Conservation (phyloP, 495 filamentous ascomycete species). For the Podospora conica region DNA sequence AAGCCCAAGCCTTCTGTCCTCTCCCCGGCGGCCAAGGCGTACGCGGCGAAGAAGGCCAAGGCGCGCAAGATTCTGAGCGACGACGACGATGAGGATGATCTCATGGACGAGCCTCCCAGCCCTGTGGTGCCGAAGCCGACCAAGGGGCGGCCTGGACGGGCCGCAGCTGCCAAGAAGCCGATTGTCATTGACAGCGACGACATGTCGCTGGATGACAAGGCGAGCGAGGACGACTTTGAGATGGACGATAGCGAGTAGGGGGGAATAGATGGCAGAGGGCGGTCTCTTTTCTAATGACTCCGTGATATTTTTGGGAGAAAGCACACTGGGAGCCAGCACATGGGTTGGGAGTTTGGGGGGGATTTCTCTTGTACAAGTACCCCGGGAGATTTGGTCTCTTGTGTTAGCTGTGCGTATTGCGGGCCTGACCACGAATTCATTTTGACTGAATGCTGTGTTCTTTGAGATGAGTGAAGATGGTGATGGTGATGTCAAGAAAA, state of each 20-base stretch:
- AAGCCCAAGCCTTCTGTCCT: slow-evolving; percentile 44
- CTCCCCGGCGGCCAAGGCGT: slow-evolving; percentile 76
- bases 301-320: background rate
- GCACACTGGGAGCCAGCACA: background rate
- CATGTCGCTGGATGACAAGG: slow-evolving; percentile 31
- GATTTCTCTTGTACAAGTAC: background rate
- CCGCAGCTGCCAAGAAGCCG: slow-evolving; percentile 39
- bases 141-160: slow-evolving; percentile 40
- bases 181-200: slow-evolving; percentile 39
- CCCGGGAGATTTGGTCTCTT: background rate
- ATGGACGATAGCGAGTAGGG: slow-evolving; percentile 24
- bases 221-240: slow-evolving; percentile 20
- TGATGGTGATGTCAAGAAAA: background rate
- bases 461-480: background rate
- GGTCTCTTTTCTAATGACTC: background rate
- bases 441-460: background rate
- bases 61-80: slow-evolving; percentile 37
- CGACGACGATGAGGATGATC: slow-evolving; percentile 35
- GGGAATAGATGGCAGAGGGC: background rate
- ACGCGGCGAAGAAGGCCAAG: slow-evolving; percentile 65
- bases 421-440: background rate
- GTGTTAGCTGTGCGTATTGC: background rate
- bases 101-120: slow-evolving; percentile 35
- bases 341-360: background rate
- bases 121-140: slow-evolving; percentile 34